Evolutionary conservation across 129 eudicot species (phyloP).

Genomic region (carrot (Daucus carota)): DH1_v3.0 NC_030383.2:14954501-14955000

Average conservation of each 20-base stretch:
- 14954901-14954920: background rate
- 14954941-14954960: background rate
- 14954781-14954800: background rate
- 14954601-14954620: no score
- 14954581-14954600: no score
- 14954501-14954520: no score
- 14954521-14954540: no score
- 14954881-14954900: background rate
- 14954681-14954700: background rate
- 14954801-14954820: constrained; percentile 3
- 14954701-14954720: background rate
- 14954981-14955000: background rate
- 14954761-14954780: background rate
- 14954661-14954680: background rate
- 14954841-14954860: background rate
- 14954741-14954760: background rate
- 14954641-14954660: background rate
- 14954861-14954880: background rate
- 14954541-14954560: no score
- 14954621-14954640: background rate
- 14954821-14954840: background rate
- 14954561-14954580: no score
- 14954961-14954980: no score
- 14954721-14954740: background rate
- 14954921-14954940: background rate